Percentiles rank a stretch among this genome's conserved stretches.
phyloP scores from a whole-genome alignment of 345 rosid genomes.

The Pelargonium nanum region DNA sequence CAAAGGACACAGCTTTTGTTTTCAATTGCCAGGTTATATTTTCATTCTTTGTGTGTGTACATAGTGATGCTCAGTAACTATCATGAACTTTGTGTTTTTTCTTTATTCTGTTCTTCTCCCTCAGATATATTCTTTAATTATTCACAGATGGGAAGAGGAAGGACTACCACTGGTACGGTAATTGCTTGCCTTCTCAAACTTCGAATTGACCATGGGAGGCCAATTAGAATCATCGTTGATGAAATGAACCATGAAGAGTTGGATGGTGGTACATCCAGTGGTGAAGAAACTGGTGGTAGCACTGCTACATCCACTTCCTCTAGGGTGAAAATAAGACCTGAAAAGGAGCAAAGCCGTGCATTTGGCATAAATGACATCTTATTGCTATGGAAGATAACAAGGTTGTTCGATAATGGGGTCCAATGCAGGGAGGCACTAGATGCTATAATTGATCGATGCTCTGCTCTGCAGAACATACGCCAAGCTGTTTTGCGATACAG shows the following conservation, averaged over 20 bases:
- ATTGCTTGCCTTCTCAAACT: conserved; percentile 95
- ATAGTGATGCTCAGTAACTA: conserved; percentile 7
- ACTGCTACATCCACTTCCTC: conserved; percentile 23
- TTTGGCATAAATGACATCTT: conserved; percentile 93
- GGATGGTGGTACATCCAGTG: conserved; percentile 77
- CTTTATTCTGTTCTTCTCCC: background rate
- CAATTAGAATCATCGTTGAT: conserved; percentile 53
- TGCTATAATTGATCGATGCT: conserved; percentile 87
- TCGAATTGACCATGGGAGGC: conserved; percentile 78
- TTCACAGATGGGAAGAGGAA: conserved; percentile 94
- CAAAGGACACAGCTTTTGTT: conserved; percentile 79
- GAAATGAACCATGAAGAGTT: conserved; percentile 47
- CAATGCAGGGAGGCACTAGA: conserved; percentile 91
- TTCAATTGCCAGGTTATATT: conserved; percentile 88
- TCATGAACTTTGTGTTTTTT: conserved; percentile 3
- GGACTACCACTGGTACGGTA: conserved; percentile 98
- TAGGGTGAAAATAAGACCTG: conserved; percentile 23
- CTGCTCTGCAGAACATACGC: conserved; percentile 94
- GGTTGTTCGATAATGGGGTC: conserved; percentile 80
- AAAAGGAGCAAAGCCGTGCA: conserved; percentile 41
- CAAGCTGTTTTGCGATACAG: conserved; percentile 83
- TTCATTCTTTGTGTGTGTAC: background rate
- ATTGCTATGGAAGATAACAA: conserved; percentile 79
- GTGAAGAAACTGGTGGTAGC: conserved; percentile 68
- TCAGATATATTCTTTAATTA: conserved; percentile 8